Evolutionary conservation across 1,284 basidiomycete genomes (phyloP).

Genomic region (Mrakiaceae sp.): DNA sequence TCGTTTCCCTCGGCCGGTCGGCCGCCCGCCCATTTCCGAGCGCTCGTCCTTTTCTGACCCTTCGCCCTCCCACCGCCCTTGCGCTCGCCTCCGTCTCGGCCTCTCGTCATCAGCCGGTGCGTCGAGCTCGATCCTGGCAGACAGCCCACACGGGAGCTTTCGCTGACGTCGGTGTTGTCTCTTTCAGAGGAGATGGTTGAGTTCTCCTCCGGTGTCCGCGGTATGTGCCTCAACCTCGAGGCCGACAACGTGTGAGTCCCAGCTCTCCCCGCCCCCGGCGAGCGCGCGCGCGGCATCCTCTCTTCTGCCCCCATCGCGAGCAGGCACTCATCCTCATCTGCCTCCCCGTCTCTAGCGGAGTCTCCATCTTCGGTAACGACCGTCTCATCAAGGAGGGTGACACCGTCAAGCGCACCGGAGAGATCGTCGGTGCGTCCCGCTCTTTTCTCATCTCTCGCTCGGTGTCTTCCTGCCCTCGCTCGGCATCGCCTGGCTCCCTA

Average conservation of each 20-base stretch:
- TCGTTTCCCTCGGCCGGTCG: background rate
- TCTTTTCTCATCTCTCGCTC: background rate
- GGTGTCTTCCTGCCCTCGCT: background rate
- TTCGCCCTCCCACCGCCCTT: background rate
- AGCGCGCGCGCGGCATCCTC: background rate
- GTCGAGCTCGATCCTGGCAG: background rate
- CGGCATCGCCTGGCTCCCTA: background rate
- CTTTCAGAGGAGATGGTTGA: slow-evolving; percentile 97
- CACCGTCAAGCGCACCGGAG: slow-evolving; percentile 98
- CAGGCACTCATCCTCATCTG: background rate
- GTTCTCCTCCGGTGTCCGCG: slow-evolving; percentile 97
- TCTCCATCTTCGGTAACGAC: slow-evolving; percentile 99
- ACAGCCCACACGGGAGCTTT: background rate
- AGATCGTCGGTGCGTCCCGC: slow-evolving; percentile 62
- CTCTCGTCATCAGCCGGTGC: background rate
- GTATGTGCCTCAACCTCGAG: slow-evolving; percentile 99
- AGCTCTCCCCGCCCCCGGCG: background rate
- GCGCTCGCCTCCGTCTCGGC: slow-evolving; percentile 3
- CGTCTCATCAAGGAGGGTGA: slow-evolving; percentile 99
- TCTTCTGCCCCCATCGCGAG: background rate
- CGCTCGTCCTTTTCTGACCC: background rate
- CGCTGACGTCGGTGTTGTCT: background rate
- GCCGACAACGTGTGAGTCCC: slow-evolving; percentile 73
- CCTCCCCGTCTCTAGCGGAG: slow-evolving; percentile 46
- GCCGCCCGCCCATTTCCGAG: background rate